A percentile compares a stretch with the other conserved stretches of the same genome.
phyloP scores from a whole-genome alignment of 1,139 yeast genomes.

The Protomyces macrosporus region DNA sequence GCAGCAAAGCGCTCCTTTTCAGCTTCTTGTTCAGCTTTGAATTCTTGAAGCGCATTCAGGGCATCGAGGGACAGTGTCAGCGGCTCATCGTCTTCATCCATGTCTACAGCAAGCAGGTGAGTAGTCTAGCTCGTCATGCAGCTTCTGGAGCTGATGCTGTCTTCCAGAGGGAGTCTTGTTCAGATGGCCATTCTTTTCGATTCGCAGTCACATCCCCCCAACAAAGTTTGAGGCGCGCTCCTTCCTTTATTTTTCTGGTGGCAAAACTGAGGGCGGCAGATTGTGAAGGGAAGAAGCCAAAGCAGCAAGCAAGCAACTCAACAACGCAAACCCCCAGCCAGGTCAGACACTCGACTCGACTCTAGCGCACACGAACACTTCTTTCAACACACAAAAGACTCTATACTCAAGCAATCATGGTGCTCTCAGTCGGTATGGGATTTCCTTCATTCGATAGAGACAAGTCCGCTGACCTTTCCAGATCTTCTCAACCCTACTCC shows the following conservation, averaged over 20 bases:
- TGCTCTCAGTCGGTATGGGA: background rate
- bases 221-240: too few relatives aligned
- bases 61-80: background rate
- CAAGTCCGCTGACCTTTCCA: constrained; percentile 24
- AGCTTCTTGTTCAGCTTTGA: constrained; percentile 8
- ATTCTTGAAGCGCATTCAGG: constrained; percentile 11
- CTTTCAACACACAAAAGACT: background rate
- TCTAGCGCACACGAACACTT: background rate
- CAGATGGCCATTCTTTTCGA: background rate
- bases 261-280: too few relatives aligned
- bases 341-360: background rate
- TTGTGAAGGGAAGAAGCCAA: background rate
- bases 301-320: background rate
- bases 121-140: too few relatives aligned
- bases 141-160: background rate
- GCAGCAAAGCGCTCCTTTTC: constrained; percentile 44
- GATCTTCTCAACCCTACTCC: constrained; percentile 76
- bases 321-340: background rate
- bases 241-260: too few relatives aligned
- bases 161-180: background rate
- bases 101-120: background rate
- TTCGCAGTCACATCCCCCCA: background rate
- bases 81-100: background rate
- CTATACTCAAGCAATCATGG: background rate
- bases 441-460: background rate